Evolutionary conservation across 176 grass and related monocot genomes (phyloP).

Genomic region (Oryza glumipatula): DNA sequence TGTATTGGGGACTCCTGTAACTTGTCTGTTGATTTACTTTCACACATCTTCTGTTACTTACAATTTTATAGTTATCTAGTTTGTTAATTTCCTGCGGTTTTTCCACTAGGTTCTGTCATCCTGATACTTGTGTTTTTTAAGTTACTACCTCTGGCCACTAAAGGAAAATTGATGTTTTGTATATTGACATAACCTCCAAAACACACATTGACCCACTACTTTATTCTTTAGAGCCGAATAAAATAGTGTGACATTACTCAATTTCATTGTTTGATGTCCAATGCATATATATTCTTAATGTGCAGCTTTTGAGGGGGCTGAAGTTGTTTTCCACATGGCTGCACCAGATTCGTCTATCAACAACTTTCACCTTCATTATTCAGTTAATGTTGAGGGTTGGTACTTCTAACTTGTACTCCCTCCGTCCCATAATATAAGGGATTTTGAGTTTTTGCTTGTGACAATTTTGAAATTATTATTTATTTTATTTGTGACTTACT

Average conservation of each 20-base stretch:
- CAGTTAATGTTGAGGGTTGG: slow-evolving; percentile 93
- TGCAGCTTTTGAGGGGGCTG: slow-evolving; percentile 85
- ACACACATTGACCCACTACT: not conserved
- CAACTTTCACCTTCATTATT: slow-evolving; percentile 96
- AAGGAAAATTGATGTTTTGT: not conserved
- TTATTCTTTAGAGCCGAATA: not conserved
- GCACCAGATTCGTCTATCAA: slow-evolving; percentile 99
- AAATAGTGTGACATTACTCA: slow-evolving; percentile 5
- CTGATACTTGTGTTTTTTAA: not conserved
- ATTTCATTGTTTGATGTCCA: slow-evolving; percentile 9
- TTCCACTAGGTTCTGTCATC: not conserved
- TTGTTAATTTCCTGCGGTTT: no score
- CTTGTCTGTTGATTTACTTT: no score
- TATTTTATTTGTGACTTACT: no score
- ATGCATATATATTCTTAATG: slow-evolving; percentile 27
- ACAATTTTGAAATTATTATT: no score
- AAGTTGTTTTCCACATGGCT: slow-evolving; percentile 99
- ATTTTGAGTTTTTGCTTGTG: no score
- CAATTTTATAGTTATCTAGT: no score
- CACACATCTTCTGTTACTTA: no score
- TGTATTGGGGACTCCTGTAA: not conserved
- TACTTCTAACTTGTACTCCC: slow-evolving; percentile 42
- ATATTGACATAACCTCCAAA: not conserved
- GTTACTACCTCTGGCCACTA: not conserved
- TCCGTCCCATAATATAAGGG: no score